Evolutionary conservation across 495 filamentous ascomycete species (phyloP), one percentile per base, ranked within the genome.

Genomic region (Hypoxylon crocopeplum): DNA sequence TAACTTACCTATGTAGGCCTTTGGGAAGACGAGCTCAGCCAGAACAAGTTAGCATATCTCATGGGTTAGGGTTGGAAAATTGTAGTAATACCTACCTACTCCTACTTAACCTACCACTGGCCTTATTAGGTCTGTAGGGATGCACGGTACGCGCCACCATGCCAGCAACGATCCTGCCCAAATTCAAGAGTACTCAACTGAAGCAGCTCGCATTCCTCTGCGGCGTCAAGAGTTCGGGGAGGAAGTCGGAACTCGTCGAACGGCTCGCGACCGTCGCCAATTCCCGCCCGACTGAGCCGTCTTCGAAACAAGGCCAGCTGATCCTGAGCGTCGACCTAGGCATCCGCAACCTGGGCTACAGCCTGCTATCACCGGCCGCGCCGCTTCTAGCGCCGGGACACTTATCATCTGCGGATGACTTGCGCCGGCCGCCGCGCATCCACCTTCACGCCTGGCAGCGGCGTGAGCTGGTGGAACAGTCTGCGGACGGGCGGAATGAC

Each of bases 251-350:
- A 7, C 39, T 71, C 25, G 25, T 56, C 48, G 34, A 57, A 25
- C 66, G 63, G 1, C 61, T 71, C 32, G 4, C 13, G 8, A 33
- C 39, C 13, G 19, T 50, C 13, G 36, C 36, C 46, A 10, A 20
- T 17, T 30, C 48, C 38, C 49, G 32, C 16, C 25, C 38, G 24
- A 42, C 48, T 2, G 17, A 52, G 37, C 30, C 20, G 7, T n/a
- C 17, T 21, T 7, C 6, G 7, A n/a, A n/a, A n/a, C n/a, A 33
- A 25, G 5, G 13, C 22, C 62, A 48, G 11, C 59, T 79, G 22
- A 82, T 98, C 41, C 69, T 97, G 17, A 92, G 90, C 69, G 88
- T 94, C 64, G 91, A 97, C 73, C 86, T 97, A 82, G 91, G 92
- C 36, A 86, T 97, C 64, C 83, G 84, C 34, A 95, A 94, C 73